These are phyloP conservation scores for Aspergillus indologenus DNA, from an alignment of 495 filamentous ascomycete species.

Conservation along the genomic window DNA sequence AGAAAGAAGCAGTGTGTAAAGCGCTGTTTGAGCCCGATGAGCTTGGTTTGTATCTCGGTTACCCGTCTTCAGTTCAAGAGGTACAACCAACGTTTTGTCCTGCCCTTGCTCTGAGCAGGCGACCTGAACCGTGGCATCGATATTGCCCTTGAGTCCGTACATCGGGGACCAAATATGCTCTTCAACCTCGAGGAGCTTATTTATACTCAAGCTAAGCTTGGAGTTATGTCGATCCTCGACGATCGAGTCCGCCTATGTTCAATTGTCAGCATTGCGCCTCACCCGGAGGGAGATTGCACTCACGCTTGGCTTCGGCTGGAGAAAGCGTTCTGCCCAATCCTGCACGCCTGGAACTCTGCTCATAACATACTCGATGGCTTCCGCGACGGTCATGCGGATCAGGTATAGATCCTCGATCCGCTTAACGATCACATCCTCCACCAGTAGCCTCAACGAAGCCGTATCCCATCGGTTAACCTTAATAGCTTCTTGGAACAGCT, in stretches of 20 bases:
- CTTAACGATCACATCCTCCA: constrained; percentile 60
- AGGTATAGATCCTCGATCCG: constrained; percentile 84
- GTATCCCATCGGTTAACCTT: constrained; percentile 78
- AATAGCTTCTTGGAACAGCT: constrained; percentile 88
- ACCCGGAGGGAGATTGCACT: constrained; percentile 13
- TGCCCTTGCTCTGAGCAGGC: constrained; percentile 63
- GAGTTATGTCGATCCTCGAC: constrained; percentile 74
- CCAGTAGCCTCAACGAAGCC: constrained; percentile 57
- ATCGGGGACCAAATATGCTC: constrained; percentile 97
- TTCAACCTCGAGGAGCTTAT: constrained; percentile 91
- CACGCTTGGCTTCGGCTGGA: constrained; percentile 69
- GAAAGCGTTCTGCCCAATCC: constrained; percentile 78
- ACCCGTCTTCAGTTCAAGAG: constrained; percentile 93
- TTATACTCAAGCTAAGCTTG: constrained; percentile 76
- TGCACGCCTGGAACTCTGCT: constrained; percentile 75
- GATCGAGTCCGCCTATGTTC: constrained; percentile 59
- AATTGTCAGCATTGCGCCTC: constrained; percentile 3
- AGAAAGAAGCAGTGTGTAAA: constrained; percentile 89
- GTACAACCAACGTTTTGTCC: constrained; percentile 72
- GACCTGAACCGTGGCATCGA: constrained; percentile 97
- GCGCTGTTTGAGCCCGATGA: constrained; percentile 88
- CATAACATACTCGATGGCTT: constrained; percentile 71
- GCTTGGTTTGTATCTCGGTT: constrained; percentile 67
- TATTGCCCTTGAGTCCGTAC: constrained; percentile 95
- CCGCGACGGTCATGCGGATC: constrained; percentile 67